Evolutionary conservation across 306 rosid species (phyloP), one percentile per base, ranked within the genome.

Genomic region (Gastrolobium bilobum): DNA sequence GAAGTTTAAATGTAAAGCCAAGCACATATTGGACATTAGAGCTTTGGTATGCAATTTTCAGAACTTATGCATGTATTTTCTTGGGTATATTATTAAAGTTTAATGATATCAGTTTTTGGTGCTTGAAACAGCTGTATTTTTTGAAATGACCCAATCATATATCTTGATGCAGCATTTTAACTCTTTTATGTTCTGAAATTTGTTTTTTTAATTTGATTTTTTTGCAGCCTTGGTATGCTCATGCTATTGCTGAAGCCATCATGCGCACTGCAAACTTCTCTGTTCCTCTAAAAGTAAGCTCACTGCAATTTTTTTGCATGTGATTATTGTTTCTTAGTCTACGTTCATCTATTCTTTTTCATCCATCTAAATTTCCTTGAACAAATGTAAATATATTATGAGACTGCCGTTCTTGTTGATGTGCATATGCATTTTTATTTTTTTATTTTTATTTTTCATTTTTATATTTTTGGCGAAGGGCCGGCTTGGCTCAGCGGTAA

Each of bases 231-330:
- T 94, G 99, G 97, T 94, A 94, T 87, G 97, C 99, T 31, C 99
- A 89, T 83, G 99, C 98, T 61, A 94, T 94, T 82, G 99, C 95
- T 31, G 97, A 91, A 89, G 88, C 99, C 86, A 94, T 94, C 84
- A 85, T 92, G 99, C 98, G 97, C 52, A 94, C 99, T 53, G 92
- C 99, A 79, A 94, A 91, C 73, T 92, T 94, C 83, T 94, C 99
- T n/a, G 89, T 92, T 83, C 99, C 99, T 44, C 86, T 94, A 31
- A 94, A 89, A 87, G 97, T 94, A 85, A 87, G 97, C 44, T 31
- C 84, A 29, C 57, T 77, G 34, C 29, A 29, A 62, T 9, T 57
- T 43, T 59, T 63, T 60, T 84, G 54, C 73, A 11, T 31, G 11
- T 51, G 69, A 53, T 59, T 35, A 15, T 29, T 83, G 61, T 52